Percentiles rank a stretch among this genome's conserved stretches.
Evolutionary conservation across 805 yeast genomes (phyloP).

Genomic region (Metschnikowia borealis): DNA sequence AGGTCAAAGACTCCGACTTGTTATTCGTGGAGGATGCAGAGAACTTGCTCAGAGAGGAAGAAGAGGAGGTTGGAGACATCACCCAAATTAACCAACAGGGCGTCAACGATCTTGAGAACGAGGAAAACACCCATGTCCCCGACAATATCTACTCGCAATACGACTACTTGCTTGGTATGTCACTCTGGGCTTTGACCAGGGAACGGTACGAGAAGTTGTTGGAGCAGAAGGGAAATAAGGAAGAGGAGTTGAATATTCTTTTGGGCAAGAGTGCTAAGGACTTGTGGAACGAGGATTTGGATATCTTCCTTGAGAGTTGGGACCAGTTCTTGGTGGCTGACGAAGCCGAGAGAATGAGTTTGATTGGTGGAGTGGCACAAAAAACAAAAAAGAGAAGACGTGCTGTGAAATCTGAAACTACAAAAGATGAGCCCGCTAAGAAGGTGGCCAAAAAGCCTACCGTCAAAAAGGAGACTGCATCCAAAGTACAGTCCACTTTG

Average conservation of each 20-base stretch:
- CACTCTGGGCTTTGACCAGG: constrained; percentile 86
- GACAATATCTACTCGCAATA: constrained; percentile 59
- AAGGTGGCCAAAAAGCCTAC: constrained; percentile 10
- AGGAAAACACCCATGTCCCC: constrained; percentile 39
- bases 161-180: constrained; percentile 89
- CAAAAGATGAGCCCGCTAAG: constrained; percentile 5
- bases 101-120: constrained; percentile 27
- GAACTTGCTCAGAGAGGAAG: constrained; percentile 36
- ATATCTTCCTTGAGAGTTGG: constrained; percentile 65
- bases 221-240: constrained; percentile 67
- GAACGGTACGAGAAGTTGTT: constrained; percentile 83
- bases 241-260: constrained; percentile 62
- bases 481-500: constrained; percentile 9
- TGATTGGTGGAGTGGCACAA: constrained; percentile 35
- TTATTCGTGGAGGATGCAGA: constrained; percentile 25
- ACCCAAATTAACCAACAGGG: constrained; percentile 19
- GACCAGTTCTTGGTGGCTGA: constrained; percentile 64
- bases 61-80: constrained; percentile 34
- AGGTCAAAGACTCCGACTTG: constrained; percentile 39
- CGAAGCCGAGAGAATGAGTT: constrained; percentile 50
- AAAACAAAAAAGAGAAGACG: constrained; percentile 40
- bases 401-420: constrained; percentile 14
- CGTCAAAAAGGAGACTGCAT: not conserved
- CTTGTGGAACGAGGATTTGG: constrained; percentile 82
- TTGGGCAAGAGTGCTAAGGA: constrained; percentile 75